Evolutionary conservation across 164 flowering plant species (phyloP).

Genomic region (Buxus sempervirens): DNA sequence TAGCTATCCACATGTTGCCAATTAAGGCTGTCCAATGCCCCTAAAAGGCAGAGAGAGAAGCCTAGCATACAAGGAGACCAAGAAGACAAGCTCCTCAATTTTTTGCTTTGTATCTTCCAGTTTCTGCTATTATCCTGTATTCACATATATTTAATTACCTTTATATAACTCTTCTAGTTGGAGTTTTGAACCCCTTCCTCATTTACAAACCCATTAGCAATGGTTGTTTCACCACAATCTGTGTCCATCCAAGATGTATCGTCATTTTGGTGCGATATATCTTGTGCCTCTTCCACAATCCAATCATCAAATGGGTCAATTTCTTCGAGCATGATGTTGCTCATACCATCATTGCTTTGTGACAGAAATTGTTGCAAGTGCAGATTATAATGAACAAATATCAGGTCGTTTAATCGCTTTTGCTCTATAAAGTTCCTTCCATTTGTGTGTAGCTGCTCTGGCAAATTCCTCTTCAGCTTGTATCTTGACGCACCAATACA

Average conservation of each 20-base stretch:
- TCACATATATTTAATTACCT: background rate
- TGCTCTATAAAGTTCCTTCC: slow-evolving; percentile 40
- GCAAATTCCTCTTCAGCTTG: slow-evolving; percentile 38
- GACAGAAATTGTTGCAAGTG: slow-evolving; percentile 20
- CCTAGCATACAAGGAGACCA: too few relatives aligned
- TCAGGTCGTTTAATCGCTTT: slow-evolving; percentile 24
- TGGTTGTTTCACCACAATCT: background rate
- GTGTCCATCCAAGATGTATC: slow-evolving; percentile 16
- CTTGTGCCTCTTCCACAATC: slow-evolving; percentile 19
- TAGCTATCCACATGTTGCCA: background rate
- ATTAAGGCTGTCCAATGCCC: too few relatives aligned
- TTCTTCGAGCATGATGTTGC: slow-evolving; percentile 13
- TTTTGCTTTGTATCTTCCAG: background rate
- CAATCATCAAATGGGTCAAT: slow-evolving; percentile 29
- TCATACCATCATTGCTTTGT: background rate
- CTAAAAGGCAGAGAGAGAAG: too few relatives aligned
- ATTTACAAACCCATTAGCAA: background rate
- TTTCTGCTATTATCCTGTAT: background rate
- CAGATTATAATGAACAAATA: slow-evolving; percentile 36
- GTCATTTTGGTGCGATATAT: background rate
- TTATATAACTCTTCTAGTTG: slow-evolving; percentile 6
- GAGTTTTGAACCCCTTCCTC: background rate
- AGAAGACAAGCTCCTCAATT: background rate
- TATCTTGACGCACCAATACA: slow-evolving; percentile 48
- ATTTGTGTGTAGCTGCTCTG: slow-evolving; percentile 37